Conservation (phyloP, 257 asterid species). For the Eucommia ulmoides region DNA sequence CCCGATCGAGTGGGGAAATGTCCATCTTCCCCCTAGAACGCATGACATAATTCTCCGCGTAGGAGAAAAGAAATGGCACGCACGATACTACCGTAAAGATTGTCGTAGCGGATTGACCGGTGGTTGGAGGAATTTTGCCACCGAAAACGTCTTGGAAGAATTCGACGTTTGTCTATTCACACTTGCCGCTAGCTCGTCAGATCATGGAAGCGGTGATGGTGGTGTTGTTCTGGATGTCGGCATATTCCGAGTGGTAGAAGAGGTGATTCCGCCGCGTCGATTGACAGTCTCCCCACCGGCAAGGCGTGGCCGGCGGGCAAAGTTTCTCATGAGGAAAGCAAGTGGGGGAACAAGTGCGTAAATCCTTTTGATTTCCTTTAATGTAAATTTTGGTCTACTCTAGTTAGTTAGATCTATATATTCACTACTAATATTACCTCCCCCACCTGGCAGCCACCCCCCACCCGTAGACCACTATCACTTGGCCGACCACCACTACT, state of each 20-base stretch:
- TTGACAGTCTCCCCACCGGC: background rate
- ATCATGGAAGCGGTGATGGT: too few relatives aligned
- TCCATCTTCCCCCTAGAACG: constrained; percentile 12
- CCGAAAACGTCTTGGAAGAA: constrained; percentile 19
- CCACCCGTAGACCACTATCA: too few relatives aligned
- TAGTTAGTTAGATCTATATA: too few relatives aligned
- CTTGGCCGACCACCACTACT: too few relatives aligned
- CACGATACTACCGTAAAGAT: constrained; percentile 2
- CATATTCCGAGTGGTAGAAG: constrained; percentile 8
- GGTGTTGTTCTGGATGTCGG: constrained; percentile 5
- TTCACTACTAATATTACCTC: too few relatives aligned
- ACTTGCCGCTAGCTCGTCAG: background rate
- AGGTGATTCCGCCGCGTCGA: background rate
- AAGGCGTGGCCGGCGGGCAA: background rate
- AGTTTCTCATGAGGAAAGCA: background rate
- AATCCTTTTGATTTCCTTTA: background rate
- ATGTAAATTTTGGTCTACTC: background rate
- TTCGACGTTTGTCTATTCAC: constrained; percentile 23
- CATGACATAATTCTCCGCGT: constrained; percentile 9
- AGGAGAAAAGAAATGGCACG: constrained; percentile 13
- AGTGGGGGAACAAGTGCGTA: background rate
- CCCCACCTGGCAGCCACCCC: too few relatives aligned
- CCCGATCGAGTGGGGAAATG: constrained; percentile 24
- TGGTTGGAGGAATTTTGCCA: constrained; percentile 29
- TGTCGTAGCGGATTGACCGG: constrained; percentile 14